These are phyloP conservation scores for Phaeotremella fagi DNA, from an alignment of 768 basidiomycete genomes.

Conservation along the genomic window DNA sequence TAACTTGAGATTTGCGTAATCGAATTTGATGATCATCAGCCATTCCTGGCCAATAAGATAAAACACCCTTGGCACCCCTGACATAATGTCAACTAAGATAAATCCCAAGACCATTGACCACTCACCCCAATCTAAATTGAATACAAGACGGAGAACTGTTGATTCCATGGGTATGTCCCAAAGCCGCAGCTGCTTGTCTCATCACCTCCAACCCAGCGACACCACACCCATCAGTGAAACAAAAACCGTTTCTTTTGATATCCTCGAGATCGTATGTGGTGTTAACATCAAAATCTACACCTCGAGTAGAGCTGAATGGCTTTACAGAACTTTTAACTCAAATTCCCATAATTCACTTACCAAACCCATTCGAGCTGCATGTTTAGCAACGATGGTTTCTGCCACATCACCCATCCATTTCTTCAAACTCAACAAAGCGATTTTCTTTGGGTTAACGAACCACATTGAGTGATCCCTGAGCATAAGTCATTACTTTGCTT, in stretches of 20 bases:
- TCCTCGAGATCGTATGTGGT: constrained; percentile 21
- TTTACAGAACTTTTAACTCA: constrained; percentile 3
- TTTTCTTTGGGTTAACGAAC: constrained; percentile 37
- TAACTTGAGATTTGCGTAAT: constrained; percentile 37
- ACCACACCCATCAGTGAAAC: constrained; percentile 46
- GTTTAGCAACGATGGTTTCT: constrained; percentile 45
- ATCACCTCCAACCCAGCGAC: constrained; percentile 38
- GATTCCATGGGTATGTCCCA: constrained; percentile 30
- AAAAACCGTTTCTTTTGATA: constrained; percentile 30
- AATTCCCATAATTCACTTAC: constrained; percentile 10
- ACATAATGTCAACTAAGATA: not conserved
- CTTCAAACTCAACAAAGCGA: constrained; percentile 28
- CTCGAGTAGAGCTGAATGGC: constrained; percentile 45
- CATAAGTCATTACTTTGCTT: not conserved
- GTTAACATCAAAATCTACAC: constrained; percentile 32
- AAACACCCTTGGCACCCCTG: constrained; percentile 45
- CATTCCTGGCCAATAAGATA: constrained; percentile 34
- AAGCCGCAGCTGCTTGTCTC: constrained; percentile 28
- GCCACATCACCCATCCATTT: constrained; percentile 43
- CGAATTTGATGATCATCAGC: constrained; percentile 27
- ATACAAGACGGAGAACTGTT: constrained; percentile 41
- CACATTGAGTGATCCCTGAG: constrained; percentile 45
- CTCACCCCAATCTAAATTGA: constrained; percentile 45
- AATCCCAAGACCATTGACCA: too few relatives aligned
- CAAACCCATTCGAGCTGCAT: constrained; percentile 43